Evolutionary conservation across 495 filamentous ascomycete genomes (phyloP).

Genomic region (Aspergillus sclerotioniger): DNA sequence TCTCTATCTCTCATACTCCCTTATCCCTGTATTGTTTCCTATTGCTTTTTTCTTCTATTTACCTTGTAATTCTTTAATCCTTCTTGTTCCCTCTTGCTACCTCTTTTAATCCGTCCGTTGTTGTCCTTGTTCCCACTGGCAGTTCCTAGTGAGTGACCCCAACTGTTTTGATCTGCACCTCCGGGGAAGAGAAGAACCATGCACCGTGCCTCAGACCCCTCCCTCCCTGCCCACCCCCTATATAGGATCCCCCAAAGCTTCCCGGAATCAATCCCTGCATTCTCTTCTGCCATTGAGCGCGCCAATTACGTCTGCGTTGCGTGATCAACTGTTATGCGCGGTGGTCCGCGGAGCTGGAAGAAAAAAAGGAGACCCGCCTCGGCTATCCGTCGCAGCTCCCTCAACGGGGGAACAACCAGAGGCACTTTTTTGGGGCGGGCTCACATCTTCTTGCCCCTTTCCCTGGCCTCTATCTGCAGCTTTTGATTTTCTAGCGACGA

Average conservation of each 20-base stretch:
- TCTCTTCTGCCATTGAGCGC: neutral
- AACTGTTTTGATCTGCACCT: neutral
- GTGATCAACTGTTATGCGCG: neutral
- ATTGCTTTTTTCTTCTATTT: conserved; percentile 10
- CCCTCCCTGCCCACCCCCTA: conserved; percentile 1
- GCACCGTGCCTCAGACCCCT: neutral
- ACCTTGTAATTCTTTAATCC: conserved; percentile 6
- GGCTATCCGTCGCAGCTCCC: conserved; percentile 10
- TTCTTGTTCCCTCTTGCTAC: conserved; percentile 4
- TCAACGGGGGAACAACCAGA: neutral
- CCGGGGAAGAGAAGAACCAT: conserved; percentile 1
- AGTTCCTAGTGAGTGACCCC: conserved; percentile 1
- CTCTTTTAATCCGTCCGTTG: conserved; percentile 3
- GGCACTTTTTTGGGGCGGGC: neutral
- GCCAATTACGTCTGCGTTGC: neutral
- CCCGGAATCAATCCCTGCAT: neutral
- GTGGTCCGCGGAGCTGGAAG: conserved; percentile 7
- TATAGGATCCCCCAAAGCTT: neutral
- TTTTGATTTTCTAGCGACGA: neutral
- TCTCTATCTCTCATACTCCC: neutral
- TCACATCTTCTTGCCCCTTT: neutral
- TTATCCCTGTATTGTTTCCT: conserved; percentile 1
- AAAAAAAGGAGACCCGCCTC: conserved; percentile 15
- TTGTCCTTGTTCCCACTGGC: neutral
- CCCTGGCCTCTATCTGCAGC: neutral